Evolutionary conservation across 2,329 filamentous ascomycete genomes (phyloP), one percentile per base, ranked within the genome.

Genomic region (Penicillium sp.): DNA sequence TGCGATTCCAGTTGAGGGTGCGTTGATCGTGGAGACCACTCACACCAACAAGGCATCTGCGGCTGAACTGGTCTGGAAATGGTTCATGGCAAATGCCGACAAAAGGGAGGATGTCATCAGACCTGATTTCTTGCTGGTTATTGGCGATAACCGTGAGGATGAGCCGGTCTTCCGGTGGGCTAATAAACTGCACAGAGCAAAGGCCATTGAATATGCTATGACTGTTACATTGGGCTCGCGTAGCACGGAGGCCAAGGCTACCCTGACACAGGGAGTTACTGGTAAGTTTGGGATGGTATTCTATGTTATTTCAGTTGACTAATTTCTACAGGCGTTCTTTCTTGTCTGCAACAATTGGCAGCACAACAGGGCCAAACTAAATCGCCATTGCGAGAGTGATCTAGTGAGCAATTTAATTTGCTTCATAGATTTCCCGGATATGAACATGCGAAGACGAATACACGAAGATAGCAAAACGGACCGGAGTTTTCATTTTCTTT

Each of bases 81-180:
- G 81, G 58, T 77, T 86, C 54, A 87, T 89, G 65, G 81, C 85
- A 43, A 78, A 80, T 43, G 72, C 84, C 34, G 78, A 80, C 59
- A 68, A 74, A 31, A 70, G 65, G 1, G 70, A 69, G 11, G 50
- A 69, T 1, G 57, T 60, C 16, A 71, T 81, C 1, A 69, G 65
- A 0, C 84, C 91, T 0, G 91, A 97, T 70, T 97, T 97, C 73
- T 76, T 97, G 55, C 86, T 97, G 78, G 90, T 96, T 7, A 85
- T 92, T 34, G 93, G 93, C 38, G 92, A 97, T 69, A 91, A 92
- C 41, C 87, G 93, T 33, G 93, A 97, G 65, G 94, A 97, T 64
- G 93, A 97, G 71, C 89, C 91, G 65, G 89, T 96, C 21, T 97
- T 96, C 78, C 87, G 87, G 60, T 97, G 94, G 93, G 94, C 93